Percentiles rank a stretch among this genome's conserved stretches.
phyloP scores from a whole-genome alignment of 2,329 filamentous ascomycete genomes.

The Metarhizium guizhouense region DNA sequence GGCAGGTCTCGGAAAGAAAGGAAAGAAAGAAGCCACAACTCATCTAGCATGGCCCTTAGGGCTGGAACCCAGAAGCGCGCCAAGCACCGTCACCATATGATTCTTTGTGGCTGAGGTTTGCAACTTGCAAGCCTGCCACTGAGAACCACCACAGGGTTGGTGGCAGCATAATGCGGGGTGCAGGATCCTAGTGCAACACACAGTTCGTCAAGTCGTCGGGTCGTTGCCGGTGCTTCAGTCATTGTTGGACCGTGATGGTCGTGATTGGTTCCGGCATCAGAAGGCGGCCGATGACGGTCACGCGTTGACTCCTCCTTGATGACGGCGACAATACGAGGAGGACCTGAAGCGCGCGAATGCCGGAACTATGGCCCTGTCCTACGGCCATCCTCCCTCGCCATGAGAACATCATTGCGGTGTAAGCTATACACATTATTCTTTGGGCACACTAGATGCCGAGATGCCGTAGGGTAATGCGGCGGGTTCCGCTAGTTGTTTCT shows the following conservation, averaged over 20 bases:
- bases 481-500: too few relatives aligned
- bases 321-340: not conserved
- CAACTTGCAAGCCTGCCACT: not conserved
- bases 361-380: not conserved
- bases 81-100: too few relatives aligned
- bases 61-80: too few relatives aligned
- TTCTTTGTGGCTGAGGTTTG: not conserved
- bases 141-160: not conserved
- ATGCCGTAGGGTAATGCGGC: too few relatives aligned
- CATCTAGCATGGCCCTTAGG: not conserved
- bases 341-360: not conserved
- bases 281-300: not conserved
- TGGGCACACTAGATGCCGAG: too few relatives aligned
- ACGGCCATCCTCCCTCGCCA: too few relatives aligned
- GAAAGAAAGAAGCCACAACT: not conserved
- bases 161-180: not conserved
- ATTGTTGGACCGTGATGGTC: not conserved
- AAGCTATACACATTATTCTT: not conserved
- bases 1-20: not conserved
- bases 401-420: not conserved
- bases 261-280: not conserved
- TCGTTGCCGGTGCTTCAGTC: not conserved
- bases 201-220: not conserved
- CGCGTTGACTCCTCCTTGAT: not conserved
- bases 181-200: not conserved